phyloP scores from a whole-genome alignment of 2,329 filamentous ascomycete species.

The Phyllosticta ampelicida region DNA sequence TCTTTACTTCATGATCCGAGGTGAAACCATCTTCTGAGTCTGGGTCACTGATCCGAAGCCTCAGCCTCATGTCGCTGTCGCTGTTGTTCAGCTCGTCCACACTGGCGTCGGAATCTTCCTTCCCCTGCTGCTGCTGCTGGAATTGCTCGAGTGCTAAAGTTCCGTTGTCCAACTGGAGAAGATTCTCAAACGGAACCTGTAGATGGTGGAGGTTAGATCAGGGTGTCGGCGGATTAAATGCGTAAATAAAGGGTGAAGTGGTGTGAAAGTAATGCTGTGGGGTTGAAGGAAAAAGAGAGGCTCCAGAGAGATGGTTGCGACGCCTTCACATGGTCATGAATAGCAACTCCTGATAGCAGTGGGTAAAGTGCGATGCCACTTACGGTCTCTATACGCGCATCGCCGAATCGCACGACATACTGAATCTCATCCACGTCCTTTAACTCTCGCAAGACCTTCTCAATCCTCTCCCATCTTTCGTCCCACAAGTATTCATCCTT shows the following conservation, averaged over 20 bases:
- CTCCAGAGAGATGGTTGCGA: neutral
- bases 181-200: constrained; percentile 36
- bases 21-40: neutral
- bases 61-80: constrained; percentile 1
- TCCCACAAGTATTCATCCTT: constrained; percentile 25
- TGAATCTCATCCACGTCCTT: constrained; percentile 21
- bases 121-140: no score
- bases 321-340: neutral
- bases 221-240: neutral
- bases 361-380: constrained; percentile 16
- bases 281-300: neutral
- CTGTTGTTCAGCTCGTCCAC: neutral
- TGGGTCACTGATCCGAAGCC: neutral
- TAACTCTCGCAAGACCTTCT: constrained; percentile 30
- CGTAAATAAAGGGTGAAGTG: neutral
- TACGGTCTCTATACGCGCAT: constrained; percentile 31
- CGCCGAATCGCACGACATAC: constrained; percentile 34
- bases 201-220: neutral
- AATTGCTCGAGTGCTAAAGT: constrained; percentile 35
- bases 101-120: neutral
- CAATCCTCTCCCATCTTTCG: constrained; percentile 24
- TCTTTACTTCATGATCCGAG: neutral
- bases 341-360: neutral
- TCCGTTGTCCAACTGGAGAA: constrained; percentile 38
- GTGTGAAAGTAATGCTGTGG: neutral